Conservation (phyloP, 495 filamentous ascomycete species). For the Neurospora sp. region DNA sequence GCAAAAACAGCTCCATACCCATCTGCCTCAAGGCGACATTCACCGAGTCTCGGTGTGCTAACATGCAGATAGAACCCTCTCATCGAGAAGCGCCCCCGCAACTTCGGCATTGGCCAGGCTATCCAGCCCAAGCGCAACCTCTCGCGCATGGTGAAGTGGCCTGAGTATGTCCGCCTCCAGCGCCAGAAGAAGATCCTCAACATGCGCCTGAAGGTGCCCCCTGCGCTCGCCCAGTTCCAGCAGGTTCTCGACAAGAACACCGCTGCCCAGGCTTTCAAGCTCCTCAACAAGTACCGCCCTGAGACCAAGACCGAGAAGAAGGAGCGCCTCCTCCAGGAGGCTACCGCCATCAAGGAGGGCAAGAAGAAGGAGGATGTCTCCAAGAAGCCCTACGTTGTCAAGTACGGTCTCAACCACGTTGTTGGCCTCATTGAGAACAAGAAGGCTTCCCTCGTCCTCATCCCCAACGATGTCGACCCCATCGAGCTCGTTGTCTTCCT, state of each 20-base stretch:
- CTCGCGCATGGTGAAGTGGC: slow-evolving; percentile 99
- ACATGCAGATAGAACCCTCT: slow-evolving; percentile 77
- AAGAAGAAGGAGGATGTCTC: slow-evolving; percentile 99
- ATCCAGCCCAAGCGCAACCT: slow-evolving; percentile 97
- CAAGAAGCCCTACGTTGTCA: slow-evolving; percentile 99
- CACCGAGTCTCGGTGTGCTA: slow-evolving; percentile 14
- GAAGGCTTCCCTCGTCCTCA: slow-evolving; percentile 96
- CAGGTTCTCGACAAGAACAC: slow-evolving; percentile 97
- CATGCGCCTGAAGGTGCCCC: slow-evolving; percentile 96
- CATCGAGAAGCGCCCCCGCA: slow-evolving; percentile 92
- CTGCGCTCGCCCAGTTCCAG: slow-evolving; percentile 96
- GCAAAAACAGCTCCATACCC: slow-evolving; percentile 18
- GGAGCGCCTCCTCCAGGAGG: slow-evolving; percentile 96
- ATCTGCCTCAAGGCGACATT: background rate
- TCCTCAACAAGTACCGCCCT: slow-evolving; percentile 98
- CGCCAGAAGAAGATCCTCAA: slow-evolving; percentile 99
- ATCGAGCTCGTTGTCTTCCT: slow-evolving; percentile 99
- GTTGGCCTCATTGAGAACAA: slow-evolving; percentile 99
- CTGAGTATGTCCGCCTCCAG: slow-evolving; percentile 95
- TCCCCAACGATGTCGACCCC: slow-evolving; percentile 98
- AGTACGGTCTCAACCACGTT: slow-evolving; percentile 99
- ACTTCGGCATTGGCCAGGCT: slow-evolving; percentile 98
- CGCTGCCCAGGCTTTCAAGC: slow-evolving; percentile 91
- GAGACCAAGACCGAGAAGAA: slow-evolving; percentile 99
- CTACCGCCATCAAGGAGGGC: slow-evolving; percentile 89